A percentile compares a stretch with the other conserved stretches of the same genome.
Evolutionary conservation across 495 filamentous ascomycete genomes (phyloP).

Genomic region (Chaetomidium leptoderma): DNA sequence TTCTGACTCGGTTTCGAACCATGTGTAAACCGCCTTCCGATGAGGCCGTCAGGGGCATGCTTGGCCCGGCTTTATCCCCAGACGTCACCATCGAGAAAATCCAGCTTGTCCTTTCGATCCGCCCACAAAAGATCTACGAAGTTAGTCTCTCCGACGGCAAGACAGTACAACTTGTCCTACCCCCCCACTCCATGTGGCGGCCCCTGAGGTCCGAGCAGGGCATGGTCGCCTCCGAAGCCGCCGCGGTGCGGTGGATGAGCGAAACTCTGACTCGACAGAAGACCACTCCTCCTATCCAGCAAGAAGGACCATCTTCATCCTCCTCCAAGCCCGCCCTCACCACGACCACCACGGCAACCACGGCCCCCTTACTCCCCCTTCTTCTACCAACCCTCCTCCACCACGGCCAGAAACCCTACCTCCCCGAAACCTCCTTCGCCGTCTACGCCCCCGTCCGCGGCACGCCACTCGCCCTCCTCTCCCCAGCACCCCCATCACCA

Average conservation of each 20-base stretch:
- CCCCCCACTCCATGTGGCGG: constrained; percentile 34
- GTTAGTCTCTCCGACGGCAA: constrained; percentile 34
- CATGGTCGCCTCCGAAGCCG: constrained; percentile 33
- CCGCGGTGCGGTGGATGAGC: constrained; percentile 32
- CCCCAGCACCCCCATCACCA: constrained; percentile 14
- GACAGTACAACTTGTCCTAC: constrained; percentile 33
- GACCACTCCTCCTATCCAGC: background rate
- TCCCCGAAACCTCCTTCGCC: constrained; percentile 30
- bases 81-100: constrained; percentile 31
- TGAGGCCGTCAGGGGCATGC: constrained; percentile 32
- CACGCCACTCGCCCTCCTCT: constrained; percentile 28
- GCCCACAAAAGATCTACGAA: constrained; percentile 35
- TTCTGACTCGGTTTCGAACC: background rate
- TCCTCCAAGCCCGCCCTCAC: background rate
- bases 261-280: constrained; percentile 6
- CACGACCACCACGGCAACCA: too few species aligned
- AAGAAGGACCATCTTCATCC: background rate
- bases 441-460: constrained; percentile 29
- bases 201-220: constrained; percentile 41
- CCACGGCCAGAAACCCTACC: constrained; percentile 21
- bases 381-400: constrained; percentile 37
- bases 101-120: constrained; percentile 25
- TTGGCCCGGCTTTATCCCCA: constrained; percentile 28
- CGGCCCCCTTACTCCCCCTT: constrained; percentile 2
- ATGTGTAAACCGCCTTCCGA: constrained; percentile 38